Conservation (phyloP, 2,329 filamentous ascomycete species). For the Fusarium sacchari region DNA sequence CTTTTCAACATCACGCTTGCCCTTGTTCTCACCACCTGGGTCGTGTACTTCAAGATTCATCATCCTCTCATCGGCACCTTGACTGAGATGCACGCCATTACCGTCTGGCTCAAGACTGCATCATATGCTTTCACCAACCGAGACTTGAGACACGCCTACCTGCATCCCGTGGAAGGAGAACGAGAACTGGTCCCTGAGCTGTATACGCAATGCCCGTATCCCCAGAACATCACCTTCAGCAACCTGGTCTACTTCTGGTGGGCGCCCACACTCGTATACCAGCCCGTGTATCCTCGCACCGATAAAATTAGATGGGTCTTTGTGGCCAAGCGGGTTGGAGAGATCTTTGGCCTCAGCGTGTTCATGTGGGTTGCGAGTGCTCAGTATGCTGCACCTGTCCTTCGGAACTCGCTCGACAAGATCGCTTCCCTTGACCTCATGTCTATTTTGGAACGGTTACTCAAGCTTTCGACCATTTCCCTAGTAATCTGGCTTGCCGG, state of each 20-base stretch:
- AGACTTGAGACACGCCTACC: conserved; percentile 88
- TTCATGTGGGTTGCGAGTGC: conserved; percentile 96
- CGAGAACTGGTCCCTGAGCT: conserved; percentile 80
- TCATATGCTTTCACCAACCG: conserved; percentile 98
- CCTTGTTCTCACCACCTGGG: conserved; percentile 80
- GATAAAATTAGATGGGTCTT: conserved; percentile 86
- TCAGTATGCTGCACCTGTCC: conserved; percentile 90
- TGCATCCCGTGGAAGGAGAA: conserved; percentile 77
- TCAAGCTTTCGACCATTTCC: conserved; percentile 96
- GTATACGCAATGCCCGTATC: conserved; percentile 87
- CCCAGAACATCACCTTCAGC: conserved; percentile 84
- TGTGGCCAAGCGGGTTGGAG: conserved; percentile 82
- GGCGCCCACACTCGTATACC: conserved; percentile 95
- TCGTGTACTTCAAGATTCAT: conserved; percentile 91
- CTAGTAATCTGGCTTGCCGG: conserved; percentile 97
- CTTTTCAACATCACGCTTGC: conserved; percentile 85
- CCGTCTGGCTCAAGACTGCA: conserved; percentile 95
- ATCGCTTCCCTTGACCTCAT: conserved; percentile 82
- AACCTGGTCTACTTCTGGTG: conserved; percentile 98
- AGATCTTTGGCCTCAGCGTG: conserved; percentile 80
- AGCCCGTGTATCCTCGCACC: conserved; percentile 93
- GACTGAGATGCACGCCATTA: conserved; percentile 89
- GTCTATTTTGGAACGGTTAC: conserved; percentile 85
- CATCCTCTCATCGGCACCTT: conserved; percentile 94
- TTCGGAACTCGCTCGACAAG: conserved; percentile 90